Evolutionary conservation across 2,329 filamentous ascomycete species (phyloP), one percentile per base, ranked within the genome.

Genomic region (Colletotrichum sp.): DNA sequence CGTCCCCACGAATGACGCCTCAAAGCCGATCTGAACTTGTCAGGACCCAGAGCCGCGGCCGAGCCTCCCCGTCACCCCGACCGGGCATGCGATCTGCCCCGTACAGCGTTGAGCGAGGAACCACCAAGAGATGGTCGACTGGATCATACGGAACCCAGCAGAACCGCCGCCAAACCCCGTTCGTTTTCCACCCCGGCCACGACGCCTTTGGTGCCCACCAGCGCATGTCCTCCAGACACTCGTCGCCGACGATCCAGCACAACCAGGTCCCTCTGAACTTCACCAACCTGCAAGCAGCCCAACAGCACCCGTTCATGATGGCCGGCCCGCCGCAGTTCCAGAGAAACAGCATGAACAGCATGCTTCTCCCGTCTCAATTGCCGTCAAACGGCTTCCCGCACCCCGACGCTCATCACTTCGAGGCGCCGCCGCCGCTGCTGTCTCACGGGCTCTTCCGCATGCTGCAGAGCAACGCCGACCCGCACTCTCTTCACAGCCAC

Each of bases 41-140:
- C 62, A 87, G 92, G 82, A 90, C 88, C 63, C 92, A 91, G 77
- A 95, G 93, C 83, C 91, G 93, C 68, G 92, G 93, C 26, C 90
- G 93, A 55, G 93, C 93, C 15, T 95, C 94, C 62, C 93, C 93
- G 48, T 94, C 93, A 36, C 93, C 94, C 26, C 90, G 93, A 60
- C 92, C 92, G 36, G 92, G 89, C 71, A 88, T 93, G 81, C 91
- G 94, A 77, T 91, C 93, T 55, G 93, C 92, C 22, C 94, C 94
- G 1, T 95, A 95, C 84, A 93, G 87, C 67, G 88, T 95, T 67
- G 93, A 95, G 62, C 90, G 89, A 68, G 88, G 88, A 62, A 90
- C 93, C 77, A 92, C 89, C 82, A 95, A 95, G 87, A 89, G 94
- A 79, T 96, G 94, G 94, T 95, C 94, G 24, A 95, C 94, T 5